phyloP scores from a whole-genome alignment of 2,329 filamentous ascomycete genomes.

The Ceratocystis variospora region DNA sequence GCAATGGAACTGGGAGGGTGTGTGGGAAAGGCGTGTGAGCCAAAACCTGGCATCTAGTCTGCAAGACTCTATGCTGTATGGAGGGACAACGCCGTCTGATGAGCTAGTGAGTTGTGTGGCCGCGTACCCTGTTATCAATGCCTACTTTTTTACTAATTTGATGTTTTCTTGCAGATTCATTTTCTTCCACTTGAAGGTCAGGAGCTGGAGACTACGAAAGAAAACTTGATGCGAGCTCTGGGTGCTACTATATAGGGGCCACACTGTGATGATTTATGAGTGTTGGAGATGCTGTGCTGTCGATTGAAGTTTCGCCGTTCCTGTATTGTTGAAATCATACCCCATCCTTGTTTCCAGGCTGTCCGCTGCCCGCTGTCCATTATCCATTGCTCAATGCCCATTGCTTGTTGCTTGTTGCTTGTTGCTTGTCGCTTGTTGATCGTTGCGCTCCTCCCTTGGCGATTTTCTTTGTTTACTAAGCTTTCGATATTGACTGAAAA shows the following conservation, averaged over 20 bases:
- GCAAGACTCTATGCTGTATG: constrained; percentile 68
- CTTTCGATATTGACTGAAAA: background rate
- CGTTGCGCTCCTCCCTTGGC: constrained; percentile 1
- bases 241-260: background rate
- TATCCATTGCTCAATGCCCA: too few relatives aligned
- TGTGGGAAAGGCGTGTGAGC: constrained; percentile 82
- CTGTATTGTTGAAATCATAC: constrained; percentile 16
- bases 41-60: constrained; percentile 64
- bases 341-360: constrained; percentile 1
- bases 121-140: background rate
- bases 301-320: constrained; percentile 18
- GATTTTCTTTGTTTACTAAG: constrained; percentile 19
- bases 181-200: constrained; percentile 50
- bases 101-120: constrained; percentile 50
- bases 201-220: constrained; percentile 44
- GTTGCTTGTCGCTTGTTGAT: too few relatives aligned
- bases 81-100: constrained; percentile 44
- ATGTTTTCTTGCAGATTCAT: constrained; percentile 37
- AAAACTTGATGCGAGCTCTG: constrained; percentile 40
- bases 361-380: constrained; percentile 13
- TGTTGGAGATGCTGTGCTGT: constrained; percentile 6
- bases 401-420: too few relatives aligned
- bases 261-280: constrained; percentile 25
- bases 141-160: constrained; percentile 20
- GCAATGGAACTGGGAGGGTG: constrained; percentile 96